phyloP scores from a whole-genome alignment of 352 stramenopile genomes.

The Globisporangium sylvaticum region DNA sequence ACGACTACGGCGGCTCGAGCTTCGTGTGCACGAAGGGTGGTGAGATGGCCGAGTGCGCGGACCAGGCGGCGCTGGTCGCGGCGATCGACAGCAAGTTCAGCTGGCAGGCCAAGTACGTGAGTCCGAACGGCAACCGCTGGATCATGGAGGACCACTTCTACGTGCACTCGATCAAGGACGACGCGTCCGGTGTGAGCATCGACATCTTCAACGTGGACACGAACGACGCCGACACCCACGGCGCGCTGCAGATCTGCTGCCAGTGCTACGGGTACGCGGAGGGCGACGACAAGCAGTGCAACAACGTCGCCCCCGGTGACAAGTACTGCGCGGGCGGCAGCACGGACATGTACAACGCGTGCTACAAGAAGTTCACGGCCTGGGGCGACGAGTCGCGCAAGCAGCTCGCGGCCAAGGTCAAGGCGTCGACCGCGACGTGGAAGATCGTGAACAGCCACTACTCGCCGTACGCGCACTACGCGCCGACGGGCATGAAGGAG shows the following conservation, averaged over 20 bases:
- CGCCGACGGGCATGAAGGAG: conserved; percentile 25
- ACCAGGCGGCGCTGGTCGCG: conserved; percentile 35
- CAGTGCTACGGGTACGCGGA: conserved; percentile 57
- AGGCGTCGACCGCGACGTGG: conserved; percentile 53
- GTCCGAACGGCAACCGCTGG: conserved; percentile 52
- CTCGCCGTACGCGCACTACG: conserved; percentile 50
- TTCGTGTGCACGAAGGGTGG: conserved; percentile 64
- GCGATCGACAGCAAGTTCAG: conserved; percentile 51
- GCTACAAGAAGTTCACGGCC: conserved; percentile 31
- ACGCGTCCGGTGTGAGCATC: conserved; percentile 35
- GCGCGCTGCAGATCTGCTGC: conserved; percentile 45
- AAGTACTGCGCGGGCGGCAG: conserved; percentile 34
- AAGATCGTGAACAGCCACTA: conserved; percentile 75
- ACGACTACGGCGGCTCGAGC: conserved; percentile 79
- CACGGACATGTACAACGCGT: conserved; percentile 38
- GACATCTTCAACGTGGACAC: conserved; percentile 63
- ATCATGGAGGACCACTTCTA: conserved; percentile 57
- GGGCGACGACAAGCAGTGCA: conserved; percentile 32
- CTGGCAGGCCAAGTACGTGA: conserved; percentile 44
- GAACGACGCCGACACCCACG: conserved; percentile 50
- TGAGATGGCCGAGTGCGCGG: conserved; percentile 38
- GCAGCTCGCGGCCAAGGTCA: conserved; percentile 35
- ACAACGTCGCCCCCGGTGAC: conserved; percentile 35
- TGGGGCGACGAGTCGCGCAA: conserved; percentile 48
- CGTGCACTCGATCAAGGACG: conserved; percentile 41